phyloP scores from a whole-genome alignment of 169 alveolate species.

The Blepharisma undulans region DNA sequence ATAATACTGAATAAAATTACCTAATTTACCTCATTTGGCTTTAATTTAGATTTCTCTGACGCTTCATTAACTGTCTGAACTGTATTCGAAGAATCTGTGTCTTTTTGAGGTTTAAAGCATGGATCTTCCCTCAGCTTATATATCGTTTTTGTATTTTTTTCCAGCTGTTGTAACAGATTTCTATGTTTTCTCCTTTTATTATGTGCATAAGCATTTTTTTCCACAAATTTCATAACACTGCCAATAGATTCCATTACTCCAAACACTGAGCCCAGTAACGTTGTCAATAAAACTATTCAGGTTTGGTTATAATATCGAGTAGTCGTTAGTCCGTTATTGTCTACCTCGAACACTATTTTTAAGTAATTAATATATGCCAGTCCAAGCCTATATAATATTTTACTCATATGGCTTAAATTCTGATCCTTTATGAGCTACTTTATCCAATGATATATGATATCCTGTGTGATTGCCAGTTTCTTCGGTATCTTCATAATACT shows the following conservation, averaged over 20 bases:
- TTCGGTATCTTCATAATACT: not conserved
- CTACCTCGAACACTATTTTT: not conserved
- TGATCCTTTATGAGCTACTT: not conserved
- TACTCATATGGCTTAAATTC: not conserved
- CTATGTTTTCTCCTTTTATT: not conserved
- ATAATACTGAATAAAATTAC: too few species aligned
- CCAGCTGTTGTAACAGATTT: not conserved
- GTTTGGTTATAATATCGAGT: not conserved
- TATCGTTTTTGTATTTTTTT: not conserved
- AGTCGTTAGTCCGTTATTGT: not conserved
- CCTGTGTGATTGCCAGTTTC: not conserved
- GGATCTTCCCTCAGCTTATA: not conserved
- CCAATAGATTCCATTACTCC: not conserved
- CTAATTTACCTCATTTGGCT: too few species aligned
- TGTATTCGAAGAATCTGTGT: not conserved
- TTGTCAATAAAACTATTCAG: not conserved
- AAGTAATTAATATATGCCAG: not conserved
- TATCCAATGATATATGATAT: not conserved
- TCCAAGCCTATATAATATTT: not conserved
- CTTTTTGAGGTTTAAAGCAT: not conserved
- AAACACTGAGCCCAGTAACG: not conserved
- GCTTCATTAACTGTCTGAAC: not conserved
- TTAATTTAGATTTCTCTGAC: not conserved
- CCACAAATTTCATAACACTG: not conserved
- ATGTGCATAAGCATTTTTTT: not conserved